phyloP scores from a whole-genome alignment of 169 alveolate genomes.

The Theileria equi region DNA sequence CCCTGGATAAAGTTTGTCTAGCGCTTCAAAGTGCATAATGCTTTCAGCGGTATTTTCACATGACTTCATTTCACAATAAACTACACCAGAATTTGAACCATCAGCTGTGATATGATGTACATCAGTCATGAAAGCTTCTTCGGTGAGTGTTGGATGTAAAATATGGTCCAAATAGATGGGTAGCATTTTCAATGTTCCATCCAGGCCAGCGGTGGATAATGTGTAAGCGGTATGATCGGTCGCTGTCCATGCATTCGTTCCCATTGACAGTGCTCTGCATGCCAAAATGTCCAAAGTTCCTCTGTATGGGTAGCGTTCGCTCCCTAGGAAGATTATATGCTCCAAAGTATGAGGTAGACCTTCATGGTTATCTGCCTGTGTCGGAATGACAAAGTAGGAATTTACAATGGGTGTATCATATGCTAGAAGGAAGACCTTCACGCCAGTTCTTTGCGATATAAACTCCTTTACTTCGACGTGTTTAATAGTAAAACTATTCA shows the following conservation, averaged over 20 bases:
- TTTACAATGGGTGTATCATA: conserved; percentile 68
- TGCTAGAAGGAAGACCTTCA: conserved; percentile 32
- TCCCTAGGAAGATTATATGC: conserved; percentile 83
- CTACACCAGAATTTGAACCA: conserved; percentile 75
- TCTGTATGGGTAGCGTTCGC: conserved; percentile 76
- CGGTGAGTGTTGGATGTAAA: conserved; percentile 75
- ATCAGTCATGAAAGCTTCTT: conserved; percentile 78
- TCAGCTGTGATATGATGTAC: conserved; percentile 78
- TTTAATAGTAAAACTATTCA: conserved; percentile 13
- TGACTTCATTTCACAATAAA: conserved; percentile 72
- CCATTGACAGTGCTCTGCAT: conserved; percentile 75
- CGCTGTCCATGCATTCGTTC: conserved; percentile 88
- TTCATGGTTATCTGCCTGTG: conserved; percentile 81
- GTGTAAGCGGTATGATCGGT: conserved; percentile 80
- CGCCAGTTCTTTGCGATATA: conserved; percentile 28
- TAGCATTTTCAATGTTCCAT: conserved; percentile 78
- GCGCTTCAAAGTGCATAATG: conserved; percentile 39
- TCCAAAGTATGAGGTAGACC: conserved; percentile 87
- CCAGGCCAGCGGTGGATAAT: conserved; percentile 81
- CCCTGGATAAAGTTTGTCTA: conserved; percentile 63
- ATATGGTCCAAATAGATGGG: conserved; percentile 84
- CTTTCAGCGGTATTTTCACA: conserved; percentile 61
- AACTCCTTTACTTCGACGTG: conserved; percentile 51
- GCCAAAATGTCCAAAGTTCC: conserved; percentile 80
- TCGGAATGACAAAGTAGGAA: conserved; percentile 64